Evolutionary conservation across 2,329 filamentous ascomycete species (phyloP).

Genomic region (Exophiala lecanii-corni): DNA sequence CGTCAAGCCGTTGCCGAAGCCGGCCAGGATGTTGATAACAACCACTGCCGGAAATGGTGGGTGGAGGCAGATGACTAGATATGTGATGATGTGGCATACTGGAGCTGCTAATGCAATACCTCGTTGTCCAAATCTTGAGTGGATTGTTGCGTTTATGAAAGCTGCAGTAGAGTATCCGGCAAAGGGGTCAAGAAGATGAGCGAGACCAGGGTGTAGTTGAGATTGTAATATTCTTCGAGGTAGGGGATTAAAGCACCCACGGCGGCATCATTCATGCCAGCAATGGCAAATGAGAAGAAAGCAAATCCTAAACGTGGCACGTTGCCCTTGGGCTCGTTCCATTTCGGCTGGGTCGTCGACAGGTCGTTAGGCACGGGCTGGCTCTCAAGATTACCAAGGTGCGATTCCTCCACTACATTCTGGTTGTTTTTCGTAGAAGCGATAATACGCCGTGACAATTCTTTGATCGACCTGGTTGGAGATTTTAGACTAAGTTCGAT

Average conservation of each 20-base stretch:
- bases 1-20: conserved; percentile 39
- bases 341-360: too few relatives aligned
- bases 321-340: conserved; percentile 60
- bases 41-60: conserved; percentile 41
- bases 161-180: conserved; percentile 46
- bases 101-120: conserved; percentile 63
- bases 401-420: too few relatives aligned
- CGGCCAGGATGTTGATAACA: conserved; percentile 37
- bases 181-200: conserved; percentile 48
- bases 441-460: neutral
- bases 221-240: conserved; percentile 41
- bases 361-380: too few relatives aligned
- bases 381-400: too few relatives aligned
- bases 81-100: conserved; percentile 36
- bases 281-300: conserved; percentile 54
- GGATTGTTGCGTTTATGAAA: conserved; percentile 41
- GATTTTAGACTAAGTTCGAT: neutral
- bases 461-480: neutral
- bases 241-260: conserved; percentile 38
- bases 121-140: conserved; percentile 55
- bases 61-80: conserved; percentile 34
- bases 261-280: conserved; percentile 54
- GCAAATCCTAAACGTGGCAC: conserved; percentile 41
- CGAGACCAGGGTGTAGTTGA: conserved; percentile 44
- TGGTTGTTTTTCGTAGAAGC: neutral